Base-by-base conservation (phyloP, 2,329 filamentous ascomycete genomes). In the Phyllosticta citriasiana region DNA sequence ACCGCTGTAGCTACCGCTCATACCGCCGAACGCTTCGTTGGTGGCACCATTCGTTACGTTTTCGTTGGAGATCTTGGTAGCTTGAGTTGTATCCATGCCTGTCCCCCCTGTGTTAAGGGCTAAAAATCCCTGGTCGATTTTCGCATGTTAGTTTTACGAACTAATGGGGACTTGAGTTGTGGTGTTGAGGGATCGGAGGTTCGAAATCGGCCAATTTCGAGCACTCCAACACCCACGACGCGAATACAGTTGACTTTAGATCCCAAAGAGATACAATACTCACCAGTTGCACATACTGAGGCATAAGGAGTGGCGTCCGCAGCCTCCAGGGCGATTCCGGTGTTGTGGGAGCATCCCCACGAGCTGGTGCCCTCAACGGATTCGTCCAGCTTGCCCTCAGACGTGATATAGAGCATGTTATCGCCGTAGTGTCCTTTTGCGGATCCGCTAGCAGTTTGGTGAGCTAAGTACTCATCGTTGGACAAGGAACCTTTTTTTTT, bases 271-370 rank as follows among this genome's bases (percentile, higher is more conserved):
- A 47, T 47, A 14, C 16, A 47, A 19, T 7, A n/a, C 40, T 47
- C 4, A 47, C 40, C 40, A n/a, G 40, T 47, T 19, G 83, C 79
- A 66, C 83, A 85, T 62, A 85, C 74, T 58, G 77, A 81, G 24
- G 83, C 81, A 63, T 82, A 86, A 3, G 84, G 84, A 19, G 79
- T 74, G 14, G 76, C 78, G 57, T 84, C 82, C 22, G 83, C 82
- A 19, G 79, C 82, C 68, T 85, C 84, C 59, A 86, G 80, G 5
- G 82, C 83, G 60, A 86, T 86, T 61, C 84, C 84, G 0, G 83
- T 85, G 73, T 86, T 86, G 76, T 86, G 83, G 5, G 79, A 83
- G 75, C 84, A 86, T 19, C 83, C 84, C 78, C 82, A 86, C 14
- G 77, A 75, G 61, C 79, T 82, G 53, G 78, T 79, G 2, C 83